A percentile compares a stretch with the other conserved stretches of the same genome.
These are phyloP conservation scores for Leptographium lundbergii DNA, from an alignment of 2,329 filamentous ascomycete species.

Conservation along the genomic window DNA sequence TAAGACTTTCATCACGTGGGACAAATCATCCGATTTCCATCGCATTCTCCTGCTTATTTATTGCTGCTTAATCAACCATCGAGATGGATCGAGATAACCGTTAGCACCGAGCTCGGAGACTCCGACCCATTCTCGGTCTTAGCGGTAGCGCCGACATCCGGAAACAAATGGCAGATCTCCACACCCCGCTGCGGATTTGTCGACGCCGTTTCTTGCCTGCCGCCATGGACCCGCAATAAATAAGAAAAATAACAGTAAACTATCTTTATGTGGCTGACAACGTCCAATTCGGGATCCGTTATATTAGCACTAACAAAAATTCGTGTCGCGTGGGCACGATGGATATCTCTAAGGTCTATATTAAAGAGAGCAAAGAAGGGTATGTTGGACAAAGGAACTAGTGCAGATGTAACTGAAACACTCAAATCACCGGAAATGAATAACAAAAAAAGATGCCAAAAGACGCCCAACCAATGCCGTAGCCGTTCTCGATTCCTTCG, in stretches of 20 bases:
- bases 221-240: neutral
- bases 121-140: neutral
- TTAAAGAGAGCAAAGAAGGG: constrained; percentile 8
- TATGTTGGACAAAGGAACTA: neutral
- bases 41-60: neutral
- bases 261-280: too few relatives aligned
- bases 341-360: constrained; percentile 11
- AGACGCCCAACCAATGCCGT: neutral
- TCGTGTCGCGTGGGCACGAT: constrained; percentile 1
- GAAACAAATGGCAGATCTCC: neutral
- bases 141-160: neutral
- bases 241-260: neutral
- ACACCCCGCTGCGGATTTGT: too few relatives aligned
- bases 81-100: too few relatives aligned
- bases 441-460: neutral
- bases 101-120: neutral
- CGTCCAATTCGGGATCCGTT: neutral
- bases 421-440: neutral
- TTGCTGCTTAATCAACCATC: too few relatives aligned
- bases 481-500: neutral
- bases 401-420: neutral
- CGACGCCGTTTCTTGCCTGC: too few relatives aligned
- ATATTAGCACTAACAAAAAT: neutral
- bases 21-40: neutral
- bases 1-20: neutral